Evolutionary conservation across 495 filamentous ascomycete species (phyloP).

Genomic region (Xylaria nigripes): DNA sequence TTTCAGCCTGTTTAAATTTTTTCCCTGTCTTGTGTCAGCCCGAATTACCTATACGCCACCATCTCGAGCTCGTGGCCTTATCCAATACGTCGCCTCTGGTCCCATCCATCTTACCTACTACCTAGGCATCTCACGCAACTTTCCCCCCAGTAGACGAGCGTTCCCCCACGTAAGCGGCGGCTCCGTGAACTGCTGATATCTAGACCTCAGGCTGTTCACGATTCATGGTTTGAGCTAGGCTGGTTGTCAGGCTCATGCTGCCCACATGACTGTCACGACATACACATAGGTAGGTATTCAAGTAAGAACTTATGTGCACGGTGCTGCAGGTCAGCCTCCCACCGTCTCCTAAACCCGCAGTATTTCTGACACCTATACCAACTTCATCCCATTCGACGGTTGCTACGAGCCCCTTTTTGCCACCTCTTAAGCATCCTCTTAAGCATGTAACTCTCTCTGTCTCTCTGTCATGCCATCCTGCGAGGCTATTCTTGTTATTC

Average conservation of each 20-base stretch:
- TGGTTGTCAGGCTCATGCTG: background rate
- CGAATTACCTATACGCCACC: background rate
- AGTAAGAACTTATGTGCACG: background rate
- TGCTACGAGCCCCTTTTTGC: no score
- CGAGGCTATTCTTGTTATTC: no score
- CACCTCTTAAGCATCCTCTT: no score
- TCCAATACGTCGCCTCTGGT: background rate
- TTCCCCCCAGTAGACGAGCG: no score
- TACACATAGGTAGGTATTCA: background rate
- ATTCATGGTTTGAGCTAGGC: background rate
- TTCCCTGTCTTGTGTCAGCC: background rate
- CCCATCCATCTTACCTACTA: background rate
- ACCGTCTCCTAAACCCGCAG: no score
- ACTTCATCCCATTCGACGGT: no score
- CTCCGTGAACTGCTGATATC: no score
- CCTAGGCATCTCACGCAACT: background rate
- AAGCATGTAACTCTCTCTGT: no score
- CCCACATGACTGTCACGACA: background rate
- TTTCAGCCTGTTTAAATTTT: no score
- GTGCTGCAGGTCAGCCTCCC: background rate
- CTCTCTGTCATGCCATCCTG: no score
- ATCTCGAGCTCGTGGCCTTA: background rate
- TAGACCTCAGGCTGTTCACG: background rate
- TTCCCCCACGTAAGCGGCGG: no score
- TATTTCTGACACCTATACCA: no score